A percentile compares a stretch with the other conserved stretches of the same genome.
Evolutionary conservation across 2,329 filamentous ascomycete species (phyloP).

Genomic region (Ceratocystis cacaofunesta): DNA sequence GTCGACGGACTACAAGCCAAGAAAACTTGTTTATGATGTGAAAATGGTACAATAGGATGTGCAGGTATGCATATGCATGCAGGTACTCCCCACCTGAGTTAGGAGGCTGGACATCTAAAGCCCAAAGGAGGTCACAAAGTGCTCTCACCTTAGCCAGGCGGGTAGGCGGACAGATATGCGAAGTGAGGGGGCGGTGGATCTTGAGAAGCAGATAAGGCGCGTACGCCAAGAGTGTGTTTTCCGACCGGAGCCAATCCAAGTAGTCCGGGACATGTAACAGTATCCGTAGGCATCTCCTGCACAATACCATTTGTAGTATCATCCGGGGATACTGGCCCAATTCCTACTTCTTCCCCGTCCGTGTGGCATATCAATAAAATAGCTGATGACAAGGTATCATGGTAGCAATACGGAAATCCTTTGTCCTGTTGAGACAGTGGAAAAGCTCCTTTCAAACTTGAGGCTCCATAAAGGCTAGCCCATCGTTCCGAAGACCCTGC

Average conservation of each 20-base stretch:
- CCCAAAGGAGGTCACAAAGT: background rate
- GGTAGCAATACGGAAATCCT: background rate
- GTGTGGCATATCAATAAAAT: background rate
- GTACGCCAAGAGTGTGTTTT: background rate
- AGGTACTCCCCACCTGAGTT: background rate
- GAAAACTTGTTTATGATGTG: background rate
- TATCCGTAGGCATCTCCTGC: background rate
- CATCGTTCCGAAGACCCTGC: background rate
- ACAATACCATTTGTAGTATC: background rate
- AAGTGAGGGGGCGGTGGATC: background rate
- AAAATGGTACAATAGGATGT: background rate
- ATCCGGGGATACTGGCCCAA: background rate
- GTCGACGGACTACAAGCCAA: too few relatives aligned
- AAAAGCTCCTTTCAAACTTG: background rate
- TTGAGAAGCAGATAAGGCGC: background rate
- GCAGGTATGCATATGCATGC: constrained; percentile 5
- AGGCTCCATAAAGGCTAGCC: background rate
- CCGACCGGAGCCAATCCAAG: background rate
- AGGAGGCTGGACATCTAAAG: background rate
- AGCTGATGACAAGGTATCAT: background rate
- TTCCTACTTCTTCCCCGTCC: background rate
- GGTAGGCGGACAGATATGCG: background rate
- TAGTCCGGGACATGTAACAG: background rate
- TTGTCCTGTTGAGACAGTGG: background rate
- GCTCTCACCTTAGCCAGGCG: background rate